These are phyloP conservation scores for Penicillium glabrum DNA, from an alignment of 2,329 filamentous ascomycete species.

Conservation along the genomic window DNA sequence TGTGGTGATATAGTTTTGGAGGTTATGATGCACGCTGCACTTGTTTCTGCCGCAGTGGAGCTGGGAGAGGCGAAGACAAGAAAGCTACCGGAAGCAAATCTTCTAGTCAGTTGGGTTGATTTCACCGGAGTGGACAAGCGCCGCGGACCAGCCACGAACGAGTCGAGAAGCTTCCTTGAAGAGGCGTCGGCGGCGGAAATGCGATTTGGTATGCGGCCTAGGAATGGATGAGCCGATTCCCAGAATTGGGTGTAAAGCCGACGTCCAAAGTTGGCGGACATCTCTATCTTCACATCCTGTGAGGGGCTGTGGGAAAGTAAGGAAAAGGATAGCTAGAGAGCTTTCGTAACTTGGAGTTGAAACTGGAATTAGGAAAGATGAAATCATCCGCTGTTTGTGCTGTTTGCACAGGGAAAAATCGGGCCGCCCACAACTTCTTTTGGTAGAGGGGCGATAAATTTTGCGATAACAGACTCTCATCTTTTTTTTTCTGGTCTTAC, in stretches of 20 bases:
- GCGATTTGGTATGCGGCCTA: conserved; percentile 29
- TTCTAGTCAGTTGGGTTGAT: conserved; percentile 47
- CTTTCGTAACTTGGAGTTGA: not conserved
- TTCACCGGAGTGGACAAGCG: conserved; percentile 25
- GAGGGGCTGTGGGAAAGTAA: not conserved
- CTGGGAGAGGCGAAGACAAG: conserved; percentile 47
- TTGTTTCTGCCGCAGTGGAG: conserved; percentile 33
- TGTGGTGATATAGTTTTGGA: conserved; percentile 32
- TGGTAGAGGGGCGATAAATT: conserved; percentile 24
- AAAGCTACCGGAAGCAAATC: conserved; percentile 57
- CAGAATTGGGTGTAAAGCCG: conserved; percentile 49
- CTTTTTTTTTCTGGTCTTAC: conserved; percentile 4
- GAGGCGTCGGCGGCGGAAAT: conserved; percentile 16
- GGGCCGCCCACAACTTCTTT: conserved; percentile 22
- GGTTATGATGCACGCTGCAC: conserved; percentile 31
- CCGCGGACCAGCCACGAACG: conserved; percentile 7
- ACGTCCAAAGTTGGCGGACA: conserved; percentile 49
- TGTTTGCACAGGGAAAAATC: conserved; percentile 21
- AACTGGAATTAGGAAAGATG: conserved; percentile 12
- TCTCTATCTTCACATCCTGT: conserved; percentile 47
- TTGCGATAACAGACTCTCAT: conserved; percentile 24
- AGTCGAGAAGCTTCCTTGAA: conserved; percentile 15
- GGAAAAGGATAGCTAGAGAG: not conserved
- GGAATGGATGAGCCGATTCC: conserved; percentile 36
- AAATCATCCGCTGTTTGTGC: conserved; percentile 26